Base-by-base conservation (phyloP, 2,329 filamentous ascomycete genomes). In the Scytalidium sp. region DNA sequence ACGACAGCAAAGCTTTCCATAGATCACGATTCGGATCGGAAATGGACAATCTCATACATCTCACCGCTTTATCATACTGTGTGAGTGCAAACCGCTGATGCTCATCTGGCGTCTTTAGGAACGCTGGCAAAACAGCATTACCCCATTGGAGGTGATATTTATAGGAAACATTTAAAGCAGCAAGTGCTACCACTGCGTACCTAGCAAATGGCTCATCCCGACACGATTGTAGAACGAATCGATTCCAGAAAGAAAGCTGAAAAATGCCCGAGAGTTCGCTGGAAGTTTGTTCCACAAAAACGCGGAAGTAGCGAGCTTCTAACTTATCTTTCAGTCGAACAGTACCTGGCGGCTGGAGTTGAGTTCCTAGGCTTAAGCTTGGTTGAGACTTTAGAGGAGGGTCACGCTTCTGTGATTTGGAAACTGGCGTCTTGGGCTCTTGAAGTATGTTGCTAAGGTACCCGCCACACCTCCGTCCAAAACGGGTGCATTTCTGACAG, bases 171-270 rank as follows among this genome's bases (percentile, higher is more conserved):
- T 48, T 49, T 11, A 56, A 41, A 10, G 51, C 52, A 3, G 52
- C 54, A 21, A 56, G 54, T 17, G 48, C 52, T 23, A 52, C 29
- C 19, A 54, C 41, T 8, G 54, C 54, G 19, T 56, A 46, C 7
- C 46, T 46, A 40, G 52, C 46, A 41, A 53, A 54, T 13, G 44
- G 42, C 25, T 54, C 49, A 23, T 42, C n/a, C n/a, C 45, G 45
- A 32, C 49, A 39, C 46, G 49, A 45, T 44, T 52, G 54, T 19
- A 54, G 45, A n/a, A 56, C 39, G 3, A 52, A 21, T n/a, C 42
- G 29, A 25, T 47, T 43, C 54, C 54, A 56, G 11, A 56, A 50
- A n/a, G 44, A 49, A 19, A 44, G 43, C 2, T 29, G n/a, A 29
- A 54, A 56, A 20, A 47, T 36, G 15, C 51, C 52, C 4, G 50